phyloP scores from a whole-genome alignment of 257 asterid species.

The Orobanche coerulescens region DNA sequence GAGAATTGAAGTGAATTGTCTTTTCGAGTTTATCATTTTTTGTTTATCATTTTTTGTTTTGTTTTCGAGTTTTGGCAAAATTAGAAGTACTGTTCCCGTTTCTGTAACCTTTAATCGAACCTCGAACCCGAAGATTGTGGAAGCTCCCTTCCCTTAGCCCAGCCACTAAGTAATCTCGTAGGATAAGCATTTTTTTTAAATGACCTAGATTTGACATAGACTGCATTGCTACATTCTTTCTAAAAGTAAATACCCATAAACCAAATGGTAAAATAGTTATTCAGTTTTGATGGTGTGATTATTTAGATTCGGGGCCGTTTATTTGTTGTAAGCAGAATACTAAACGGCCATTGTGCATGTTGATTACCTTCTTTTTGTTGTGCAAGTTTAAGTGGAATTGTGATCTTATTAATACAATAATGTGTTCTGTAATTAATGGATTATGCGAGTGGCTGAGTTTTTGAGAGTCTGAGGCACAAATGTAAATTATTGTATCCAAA shows the following conservation, averaged over 20 bases:
- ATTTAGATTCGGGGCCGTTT: background rate
- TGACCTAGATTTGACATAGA: background rate
- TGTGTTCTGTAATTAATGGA: background rate
- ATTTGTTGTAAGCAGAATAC: background rate
- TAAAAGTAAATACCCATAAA: background rate
- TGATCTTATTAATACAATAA: background rate
- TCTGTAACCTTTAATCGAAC: background rate
- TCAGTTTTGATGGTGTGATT: background rate
- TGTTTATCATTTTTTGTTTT: too few relatives aligned
- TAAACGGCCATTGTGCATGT: background rate
- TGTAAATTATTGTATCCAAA: background rate
- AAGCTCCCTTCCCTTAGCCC: too few relatives aligned
- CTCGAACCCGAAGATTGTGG: too few relatives aligned
- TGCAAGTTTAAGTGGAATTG: background rate
- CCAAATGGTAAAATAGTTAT: background rate
- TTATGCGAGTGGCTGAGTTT: background rate
- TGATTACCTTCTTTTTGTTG: background rate
- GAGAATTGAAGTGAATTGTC: too few relatives aligned
- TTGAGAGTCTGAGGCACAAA: conserved; percentile 1
- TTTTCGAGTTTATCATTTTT: too few relatives aligned
- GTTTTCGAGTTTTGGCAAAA: too few relatives aligned
- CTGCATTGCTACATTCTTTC: background rate
- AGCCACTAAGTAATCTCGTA: too few relatives aligned
- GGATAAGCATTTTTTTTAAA: too few relatives aligned
- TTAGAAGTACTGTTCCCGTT: background rate